Conservation (phyloP, 495 filamentous ascomycete genomes). For the Monascus purpureus region DNA sequence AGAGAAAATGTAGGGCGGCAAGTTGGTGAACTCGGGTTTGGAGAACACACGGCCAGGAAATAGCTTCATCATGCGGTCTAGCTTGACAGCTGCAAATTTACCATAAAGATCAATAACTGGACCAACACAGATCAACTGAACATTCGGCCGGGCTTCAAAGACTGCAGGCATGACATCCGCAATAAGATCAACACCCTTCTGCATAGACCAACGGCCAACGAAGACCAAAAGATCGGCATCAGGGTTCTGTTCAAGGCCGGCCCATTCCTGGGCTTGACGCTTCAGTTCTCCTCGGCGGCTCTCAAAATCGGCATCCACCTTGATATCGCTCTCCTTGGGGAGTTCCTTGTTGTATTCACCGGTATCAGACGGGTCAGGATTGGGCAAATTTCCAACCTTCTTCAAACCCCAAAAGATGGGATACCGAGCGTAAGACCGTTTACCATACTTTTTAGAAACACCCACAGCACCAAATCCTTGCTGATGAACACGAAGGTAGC, state of each 20-base stretch:
- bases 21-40: conserved; percentile 61
- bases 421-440: conserved; percentile 59
- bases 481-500: conserved; percentile 61
- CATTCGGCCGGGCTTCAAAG: conserved; percentile 50
- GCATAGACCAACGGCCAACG: conserved; percentile 66
- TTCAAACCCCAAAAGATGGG: conserved; percentile 67
- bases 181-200: conserved; percentile 68
- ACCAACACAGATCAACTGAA: conserved; percentile 57
- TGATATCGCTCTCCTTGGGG: conserved; percentile 35
- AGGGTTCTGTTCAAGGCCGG: conserved; percentile 49
- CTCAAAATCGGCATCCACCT: conserved; percentile 46
- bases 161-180: conserved; percentile 63
- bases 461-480: conserved; percentile 64
- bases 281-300: conserved; percentile 40
- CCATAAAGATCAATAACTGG: conserved; percentile 70
- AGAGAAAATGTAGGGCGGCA: conserved; percentile 64
- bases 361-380: conserved; percentile 64
- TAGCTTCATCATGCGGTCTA: conserved; percentile 55
- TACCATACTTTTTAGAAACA: conserved; percentile 62
- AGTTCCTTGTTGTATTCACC: conserved; percentile 49
- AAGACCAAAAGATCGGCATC: conserved; percentile 65
- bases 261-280: conserved; percentile 66
- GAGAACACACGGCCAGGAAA: conserved; percentile 69
- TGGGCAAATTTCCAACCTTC: conserved; percentile 57
- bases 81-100: conserved; percentile 61